Conservation (phyloP, 805 yeast genomes). For the Huiozyma sinensis region DNA sequence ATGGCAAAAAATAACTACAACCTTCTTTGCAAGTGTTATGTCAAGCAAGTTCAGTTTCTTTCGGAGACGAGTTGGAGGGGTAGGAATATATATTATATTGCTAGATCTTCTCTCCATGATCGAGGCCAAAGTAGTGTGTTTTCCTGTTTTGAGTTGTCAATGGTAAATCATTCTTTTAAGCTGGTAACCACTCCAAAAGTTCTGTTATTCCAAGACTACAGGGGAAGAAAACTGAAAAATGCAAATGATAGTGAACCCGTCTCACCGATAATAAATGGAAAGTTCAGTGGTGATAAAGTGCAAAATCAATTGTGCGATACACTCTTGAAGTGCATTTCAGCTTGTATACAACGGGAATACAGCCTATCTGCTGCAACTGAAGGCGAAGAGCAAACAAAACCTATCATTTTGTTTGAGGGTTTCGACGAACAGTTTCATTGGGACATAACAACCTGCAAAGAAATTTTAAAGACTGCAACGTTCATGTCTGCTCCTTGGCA, state of each 20-base stretch:
- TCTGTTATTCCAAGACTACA: conserved; percentile 12
- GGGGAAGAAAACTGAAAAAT: background rate
- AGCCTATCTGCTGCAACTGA: too few relatives aligned
- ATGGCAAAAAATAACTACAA: conserved; percentile 12
- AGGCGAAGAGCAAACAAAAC: conserved; percentile 1
- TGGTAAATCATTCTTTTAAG: conserved; percentile 6
- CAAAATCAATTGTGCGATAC: too few relatives aligned
- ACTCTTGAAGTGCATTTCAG: too few relatives aligned
- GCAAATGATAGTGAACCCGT: too few relatives aligned
- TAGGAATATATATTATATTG: conserved; percentile 9
- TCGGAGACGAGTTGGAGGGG: conserved; percentile 3
- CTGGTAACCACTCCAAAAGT: conserved; percentile 9
- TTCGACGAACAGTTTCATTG: conserved; percentile 15
- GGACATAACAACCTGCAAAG: conserved; percentile 9
- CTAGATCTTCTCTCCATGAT: conserved; percentile 10
- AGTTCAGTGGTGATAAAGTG: too few relatives aligned
- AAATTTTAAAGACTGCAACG: conserved; percentile 5
- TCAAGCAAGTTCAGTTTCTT: conserved; percentile 5
- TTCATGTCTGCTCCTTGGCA: conserved; percentile 19
- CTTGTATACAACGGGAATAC: too few relatives aligned
- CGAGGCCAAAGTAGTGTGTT: conserved; percentile 14
- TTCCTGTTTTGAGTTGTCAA: conserved; percentile 12
- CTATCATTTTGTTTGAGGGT: conserved; percentile 11
- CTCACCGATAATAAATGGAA: too few relatives aligned
- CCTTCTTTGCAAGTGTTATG: conserved; percentile 14